Conservation (phyloP, 805 yeast species). For the Kurtzmaniella fragi region DNA sequence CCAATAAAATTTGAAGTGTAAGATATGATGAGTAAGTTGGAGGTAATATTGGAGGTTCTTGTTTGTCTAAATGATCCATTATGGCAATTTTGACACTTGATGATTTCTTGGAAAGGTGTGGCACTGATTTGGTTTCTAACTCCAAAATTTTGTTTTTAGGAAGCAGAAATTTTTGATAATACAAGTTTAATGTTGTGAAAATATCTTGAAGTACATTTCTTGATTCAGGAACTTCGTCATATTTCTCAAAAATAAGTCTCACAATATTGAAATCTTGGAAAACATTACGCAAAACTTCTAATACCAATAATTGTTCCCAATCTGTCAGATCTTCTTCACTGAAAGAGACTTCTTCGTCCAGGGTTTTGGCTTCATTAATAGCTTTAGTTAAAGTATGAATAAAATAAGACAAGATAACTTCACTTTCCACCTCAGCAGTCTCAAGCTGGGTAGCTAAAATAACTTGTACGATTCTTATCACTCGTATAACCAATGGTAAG, state of each 20-base stretch:
- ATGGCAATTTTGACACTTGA: conserved; percentile 50
- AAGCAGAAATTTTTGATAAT: conserved; percentile 13
- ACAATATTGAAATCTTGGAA: conserved; percentile 53
- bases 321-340: conserved; percentile 4
- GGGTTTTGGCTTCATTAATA: conserved; percentile 30
- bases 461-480: conserved; percentile 63
- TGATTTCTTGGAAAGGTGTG: conserved; percentile 32
- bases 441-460: conserved; percentile 54
- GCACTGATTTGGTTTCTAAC: neutral
- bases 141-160: neutral
- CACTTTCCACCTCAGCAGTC: conserved; percentile 69
- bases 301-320: conserved; percentile 73
- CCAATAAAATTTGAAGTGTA: conserved; percentile 46
- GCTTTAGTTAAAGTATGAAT: conserved; percentile 64
- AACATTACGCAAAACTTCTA: conserved; percentile 66
- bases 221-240: conserved; percentile 52
- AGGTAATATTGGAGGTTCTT: conserved; percentile 61
- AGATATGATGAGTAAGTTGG: conserved; percentile 55
- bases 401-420: conserved; percentile 69
- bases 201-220: conserved; percentile 59
- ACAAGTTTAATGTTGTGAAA: conserved; percentile 30
- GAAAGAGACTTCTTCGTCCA: conserved; percentile 2
- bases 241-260: conserved; percentile 49
- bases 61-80: conserved; percentile 76
- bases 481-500: conserved; percentile 70